Evolutionary conservation across 768 basidiomycete species (phyloP).

Genomic region (Rhizopogon vinicolor): DNA sequence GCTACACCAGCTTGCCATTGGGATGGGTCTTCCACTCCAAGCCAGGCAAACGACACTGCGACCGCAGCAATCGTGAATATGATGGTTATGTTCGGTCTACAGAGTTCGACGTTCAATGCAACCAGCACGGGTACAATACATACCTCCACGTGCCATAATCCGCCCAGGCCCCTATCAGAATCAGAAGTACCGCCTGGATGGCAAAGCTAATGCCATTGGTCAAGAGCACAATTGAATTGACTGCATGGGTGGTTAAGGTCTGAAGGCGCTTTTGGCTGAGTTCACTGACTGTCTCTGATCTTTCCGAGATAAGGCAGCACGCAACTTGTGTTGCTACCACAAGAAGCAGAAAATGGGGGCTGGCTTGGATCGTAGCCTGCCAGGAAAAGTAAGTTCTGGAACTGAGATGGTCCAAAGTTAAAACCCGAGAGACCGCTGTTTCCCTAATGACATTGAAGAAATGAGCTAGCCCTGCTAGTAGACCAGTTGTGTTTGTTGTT

Average conservation of each 20-base stretch:
- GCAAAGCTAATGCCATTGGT: conserved; percentile 81
- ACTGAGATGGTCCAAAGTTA: conserved; percentile 72
- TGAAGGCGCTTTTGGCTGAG: too few species aligned
- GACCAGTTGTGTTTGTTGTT: not conserved
- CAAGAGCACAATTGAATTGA: conserved; percentile 73
- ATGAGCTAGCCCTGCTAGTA: not conserved
- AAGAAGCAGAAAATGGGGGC: conserved; percentile 48
- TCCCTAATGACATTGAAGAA: conserved; percentile 30
- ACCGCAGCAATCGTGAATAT: conserved; percentile 65
- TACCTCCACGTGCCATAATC: conserved; percentile 82
- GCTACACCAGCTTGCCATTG: conserved; percentile 59
- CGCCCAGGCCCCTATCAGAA: conserved; percentile 72
- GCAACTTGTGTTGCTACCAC: conserved; percentile 45
- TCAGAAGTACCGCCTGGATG: conserved; percentile 62
- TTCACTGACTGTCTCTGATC: conserved; percentile 50
- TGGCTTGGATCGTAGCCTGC: conserved; percentile 69
- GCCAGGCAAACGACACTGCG: conserved; percentile 72
- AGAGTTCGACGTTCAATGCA: conserved; percentile 2
- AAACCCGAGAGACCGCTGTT: conserved; percentile 67
- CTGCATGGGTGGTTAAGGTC: conserved; percentile 25
- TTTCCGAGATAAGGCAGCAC: conserved; percentile 63
- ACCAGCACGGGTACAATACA: not conserved
- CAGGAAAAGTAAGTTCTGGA: conserved; percentile 67
- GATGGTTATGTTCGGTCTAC: conserved; percentile 71
- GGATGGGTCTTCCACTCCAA: conserved; percentile 62